Percentiles rank a stretch among this genome's conserved stretches.
phyloP scores from a whole-genome alignment of 2,329 filamentous ascomycete species.

The Hortaea sp. region DNA sequence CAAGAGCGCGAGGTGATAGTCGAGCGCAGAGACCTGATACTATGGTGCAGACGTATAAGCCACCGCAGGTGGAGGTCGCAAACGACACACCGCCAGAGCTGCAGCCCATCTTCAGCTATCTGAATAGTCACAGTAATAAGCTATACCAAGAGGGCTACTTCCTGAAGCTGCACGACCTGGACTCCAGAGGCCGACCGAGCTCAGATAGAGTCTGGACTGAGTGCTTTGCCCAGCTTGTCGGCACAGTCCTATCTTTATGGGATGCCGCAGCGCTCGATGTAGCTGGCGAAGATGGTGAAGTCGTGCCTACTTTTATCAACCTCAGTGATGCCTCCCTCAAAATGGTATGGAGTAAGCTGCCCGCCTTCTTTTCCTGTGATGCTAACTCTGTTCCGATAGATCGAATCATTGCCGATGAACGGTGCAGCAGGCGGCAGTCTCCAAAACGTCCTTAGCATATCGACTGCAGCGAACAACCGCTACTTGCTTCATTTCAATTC shows the following conservation, averaged over 20 bases:
- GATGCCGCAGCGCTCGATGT: slow-evolving; percentile 85
- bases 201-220: slow-evolving; percentile 85
- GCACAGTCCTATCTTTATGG: slow-evolving; percentile 91
- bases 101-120: slow-evolving; percentile 82
- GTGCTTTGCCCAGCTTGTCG: slow-evolving; percentile 92
- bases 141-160: slow-evolving; percentile 98
- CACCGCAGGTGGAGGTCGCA: slow-evolving; percentile 74
- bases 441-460: slow-evolving; percentile 91
- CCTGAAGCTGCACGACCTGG: slow-evolving; percentile 89
- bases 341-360: slow-evolving; percentile 53
- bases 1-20: slow-evolving; percentile 36
- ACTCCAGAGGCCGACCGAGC: slow-evolving; percentile 79
- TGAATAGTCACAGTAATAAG: slow-evolving; percentile 94
- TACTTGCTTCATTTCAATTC: slow-evolving; percentile 96
- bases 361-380: too few relatives aligned
- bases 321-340: slow-evolving; percentile 95
- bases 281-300: slow-evolving; percentile 73
- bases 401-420: slow-evolving; percentile 72
- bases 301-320: slow-evolving; percentile 89
- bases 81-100: slow-evolving; percentile 85
- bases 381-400: slow-evolving; percentile 15
- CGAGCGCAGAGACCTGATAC: slow-evolving; percentile 63
- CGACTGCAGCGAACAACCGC: slow-evolving; percentile 88
- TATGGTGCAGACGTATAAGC: slow-evolving; percentile 77
- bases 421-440: slow-evolving; percentile 67